Base-by-base conservation (phyloP, 2,329 filamentous ascomycete species). In the Whalleya microplaca region DNA sequence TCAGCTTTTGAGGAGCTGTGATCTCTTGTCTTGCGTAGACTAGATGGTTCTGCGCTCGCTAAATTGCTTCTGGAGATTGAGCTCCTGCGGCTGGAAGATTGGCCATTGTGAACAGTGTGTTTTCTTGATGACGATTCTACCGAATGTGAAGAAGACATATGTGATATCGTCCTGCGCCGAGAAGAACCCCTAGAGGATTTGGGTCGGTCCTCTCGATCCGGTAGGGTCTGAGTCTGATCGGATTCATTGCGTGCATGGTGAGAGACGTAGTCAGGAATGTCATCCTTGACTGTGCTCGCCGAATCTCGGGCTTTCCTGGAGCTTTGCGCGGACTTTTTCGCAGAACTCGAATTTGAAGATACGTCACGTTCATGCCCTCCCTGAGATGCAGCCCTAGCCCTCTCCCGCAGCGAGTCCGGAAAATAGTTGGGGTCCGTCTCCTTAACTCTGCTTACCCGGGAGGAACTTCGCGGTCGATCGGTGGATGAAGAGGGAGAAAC, bases 401-500 rank as follows among this genome's bases (percentile, higher is more conserved):
- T 57, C 42, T 64, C 59, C 55, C 57, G 56, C 18, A 66, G 65
- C 3, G 55, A 57, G 20, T 65, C 55, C 1, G 69, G 65, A 18
- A 69, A 68, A 27, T 53, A 29, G 40, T 55, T 29, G 12, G 43
- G n/a, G 3, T 62, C 65, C 41, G 45, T 56, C 20, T 56, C 59
- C 43, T 59, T 51, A 1, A 20, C 32, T 40, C 37, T 56, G 37
- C 47, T 57, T 27, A 37, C 47, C 6, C 18, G 41, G 10, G 65
- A 62, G 1, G 61, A 51, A 42, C 59, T 62, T 18, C 43, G 56
- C 23, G 48, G 47, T 41, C 46, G 42, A n/a, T 57, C 57, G 7
- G 40, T 32, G n/a, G 65, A 61, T 16, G 59, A 53, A 21, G 58
- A 49, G 14, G 57, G 48, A n/a, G 45, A 10, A 4, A 62, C 9